Percentiles rank a stretch among this genome's conserved stretches.
These are phyloP conservation scores for Auriscalpium vulgare DNA, from an alignment of 768 basidiomycete species.

Conservation along the genomic window DNA sequence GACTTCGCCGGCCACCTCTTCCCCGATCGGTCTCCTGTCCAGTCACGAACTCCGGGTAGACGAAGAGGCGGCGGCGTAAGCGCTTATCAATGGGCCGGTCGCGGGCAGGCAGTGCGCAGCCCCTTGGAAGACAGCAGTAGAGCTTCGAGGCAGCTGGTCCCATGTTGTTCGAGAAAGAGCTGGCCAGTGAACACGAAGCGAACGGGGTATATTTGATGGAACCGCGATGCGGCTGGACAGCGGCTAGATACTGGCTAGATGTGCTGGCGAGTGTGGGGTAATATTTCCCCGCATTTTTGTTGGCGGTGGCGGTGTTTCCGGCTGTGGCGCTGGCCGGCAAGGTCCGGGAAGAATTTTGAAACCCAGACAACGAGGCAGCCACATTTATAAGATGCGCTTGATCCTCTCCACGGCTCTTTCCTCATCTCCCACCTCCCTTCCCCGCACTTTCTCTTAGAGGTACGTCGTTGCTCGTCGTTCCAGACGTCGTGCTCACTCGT, in stretches of 20 bases:
- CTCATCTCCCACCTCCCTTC: conserved; percentile 29
- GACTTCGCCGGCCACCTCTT: no score
- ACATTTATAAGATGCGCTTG: conserved; percentile 18
- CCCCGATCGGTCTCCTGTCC: no score
- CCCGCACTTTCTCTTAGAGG: conserved; percentile 24
- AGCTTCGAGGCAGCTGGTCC: background rate
- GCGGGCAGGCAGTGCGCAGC: no score
- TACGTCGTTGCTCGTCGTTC: conserved; percentile 25
- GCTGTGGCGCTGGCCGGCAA: background rate
- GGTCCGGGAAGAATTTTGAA: conserved; percentile 1
- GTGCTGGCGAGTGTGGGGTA: conserved; percentile 15
- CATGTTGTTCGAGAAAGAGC: no score
- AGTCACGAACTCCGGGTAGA: no score
- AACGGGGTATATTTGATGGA: background rate
- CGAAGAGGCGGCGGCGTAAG: no score
- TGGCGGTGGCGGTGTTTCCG: background rate
- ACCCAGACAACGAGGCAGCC: conserved; percentile 8
- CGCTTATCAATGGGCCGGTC: no score
- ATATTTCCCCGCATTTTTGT: conserved; percentile 10
- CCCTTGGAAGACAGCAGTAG: background rate
- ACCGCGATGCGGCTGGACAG: background rate
- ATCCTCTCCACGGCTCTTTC: conserved; percentile 24
- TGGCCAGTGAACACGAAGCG: background rate
- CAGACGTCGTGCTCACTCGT: background rate
- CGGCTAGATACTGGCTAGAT: background rate